Conservation (phyloP, 1,284 basidiomycete species). For the Tilletia indica region DNA sequence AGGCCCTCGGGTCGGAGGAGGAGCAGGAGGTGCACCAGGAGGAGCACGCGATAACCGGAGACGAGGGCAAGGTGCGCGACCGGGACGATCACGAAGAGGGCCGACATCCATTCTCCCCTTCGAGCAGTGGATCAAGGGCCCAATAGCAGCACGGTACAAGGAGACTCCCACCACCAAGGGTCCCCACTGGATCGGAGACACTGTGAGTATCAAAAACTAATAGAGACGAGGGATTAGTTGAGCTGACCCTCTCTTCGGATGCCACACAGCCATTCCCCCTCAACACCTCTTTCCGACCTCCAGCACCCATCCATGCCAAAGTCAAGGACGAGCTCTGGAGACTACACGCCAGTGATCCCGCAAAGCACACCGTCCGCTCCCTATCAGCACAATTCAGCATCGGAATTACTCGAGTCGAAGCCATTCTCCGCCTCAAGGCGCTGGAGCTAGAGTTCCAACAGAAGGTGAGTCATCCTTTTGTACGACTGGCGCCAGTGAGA, state of each 20-base stretch:
- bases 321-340: constrained; percentile 49
- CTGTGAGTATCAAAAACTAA: constrained; percentile 18
- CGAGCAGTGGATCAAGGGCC: constrained; percentile 40
- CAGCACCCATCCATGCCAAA: constrained; percentile 42
- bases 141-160: constrained; percentile 40
- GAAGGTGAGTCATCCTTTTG: constrained; percentile 36
- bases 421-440: constrained; percentile 50
- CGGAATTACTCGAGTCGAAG: constrained; percentile 39
- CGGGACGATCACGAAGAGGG: neutral
- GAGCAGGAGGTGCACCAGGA: no score
- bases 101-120: constrained; percentile 27
- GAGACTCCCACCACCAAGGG: constrained; percentile 42
- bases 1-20: no score
- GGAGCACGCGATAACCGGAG: no score
- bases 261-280: constrained; percentile 44
- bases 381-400: constrained; percentile 48
- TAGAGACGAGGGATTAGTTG: neutral
- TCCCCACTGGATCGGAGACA: constrained; percentile 51
- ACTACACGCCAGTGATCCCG: constrained; percentile 41
- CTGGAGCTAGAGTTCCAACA: constrained; percentile 43
- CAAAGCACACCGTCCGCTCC: constrained; percentile 42
- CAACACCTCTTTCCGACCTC: constrained; percentile 52
- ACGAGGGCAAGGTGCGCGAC: no score
- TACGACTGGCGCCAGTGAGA: neutral
- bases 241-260: neutral